Base-by-base conservation (phyloP, 768 basidiomycete genomes). In the Psilocybe azurescens region DNA sequence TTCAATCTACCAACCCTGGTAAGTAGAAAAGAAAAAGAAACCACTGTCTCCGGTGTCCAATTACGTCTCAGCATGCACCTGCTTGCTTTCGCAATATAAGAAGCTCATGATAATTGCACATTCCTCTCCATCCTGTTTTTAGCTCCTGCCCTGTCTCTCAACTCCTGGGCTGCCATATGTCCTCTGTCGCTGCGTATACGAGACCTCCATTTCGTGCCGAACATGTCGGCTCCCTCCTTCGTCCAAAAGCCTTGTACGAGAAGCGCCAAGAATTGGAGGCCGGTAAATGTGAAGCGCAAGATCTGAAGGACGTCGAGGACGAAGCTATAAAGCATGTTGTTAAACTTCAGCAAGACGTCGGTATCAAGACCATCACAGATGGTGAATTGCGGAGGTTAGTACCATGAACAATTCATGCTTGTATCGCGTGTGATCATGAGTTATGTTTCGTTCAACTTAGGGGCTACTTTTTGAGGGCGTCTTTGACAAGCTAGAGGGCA, bases 401-500 rank as follows among this genome's bases (percentile, higher is more conserved):
- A 30, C 9, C 32, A 20, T 49, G n/a, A 44, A 24, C 30, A 46
- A 16, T 53, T 48, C 48, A 33, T 65, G 50, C 41, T 6, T 20
- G 14, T 13, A 14, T 54, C 56, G 3, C 18, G 29, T 54, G 14
- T 55, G 39, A 48, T 56, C 6, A 20, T 62, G 55, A 61, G 50
- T 7, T 60, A 36, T 44, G 10, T 33, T 56, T 47, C 6, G 55
- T 36, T 38, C 24, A 24, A 52, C 11, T 60, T 53, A 88, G 87
- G 65, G 77, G 77, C 49, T 75, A 81, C 73, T 89, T 87, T 88
- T 79, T 58, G 86, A 89, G 50, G 88, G 88, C 18, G 86, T 89
- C 32, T 89, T 89, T 70, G 82, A 89, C 67, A 86, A 82, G 56
- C 72, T 91, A 44, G 83, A 86, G 53, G 89, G 89, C 52, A 89